phyloP scores from a whole-genome alignment of 2,329 filamentous ascomycete genomes.

The Claviceps monticola region DNA sequence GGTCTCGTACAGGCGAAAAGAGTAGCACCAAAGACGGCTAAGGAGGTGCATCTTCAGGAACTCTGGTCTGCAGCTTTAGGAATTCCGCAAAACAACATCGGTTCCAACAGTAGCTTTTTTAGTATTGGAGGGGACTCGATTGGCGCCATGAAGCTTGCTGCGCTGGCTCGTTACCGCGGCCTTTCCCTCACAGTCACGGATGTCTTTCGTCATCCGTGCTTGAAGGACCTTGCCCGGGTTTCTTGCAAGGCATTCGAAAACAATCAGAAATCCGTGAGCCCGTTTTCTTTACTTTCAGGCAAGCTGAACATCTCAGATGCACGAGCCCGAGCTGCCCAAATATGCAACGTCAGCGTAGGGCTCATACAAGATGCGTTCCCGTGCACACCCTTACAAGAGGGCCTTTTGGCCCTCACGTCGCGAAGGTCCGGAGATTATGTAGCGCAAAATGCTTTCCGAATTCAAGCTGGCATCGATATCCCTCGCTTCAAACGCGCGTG shows the following conservation, averaged over 20 bases:
- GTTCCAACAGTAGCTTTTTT: slow-evolving; percentile 5
- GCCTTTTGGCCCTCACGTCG: slow-evolving; percentile 1
- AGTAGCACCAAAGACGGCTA: background rate
- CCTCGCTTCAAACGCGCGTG: slow-evolving; percentile 2
- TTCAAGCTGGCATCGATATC: background rate
- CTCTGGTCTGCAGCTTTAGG: slow-evolving; percentile 6
- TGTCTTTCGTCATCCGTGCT: slow-evolving; percentile 17
- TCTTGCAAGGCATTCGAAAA: background rate
- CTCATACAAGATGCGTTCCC: slow-evolving; percentile 2
- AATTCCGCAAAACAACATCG: slow-evolving; percentile 3
- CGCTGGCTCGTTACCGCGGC: slow-evolving; percentile 19
- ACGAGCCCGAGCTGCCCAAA: background rate
- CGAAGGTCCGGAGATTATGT: slow-evolving; percentile 2
- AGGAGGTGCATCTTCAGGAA: slow-evolving; percentile 2
- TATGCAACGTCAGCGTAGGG: background rate
- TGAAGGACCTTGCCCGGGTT: background rate
- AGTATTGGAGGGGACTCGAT: slow-evolving; percentile 7
- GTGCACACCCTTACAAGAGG: slow-evolving; percentile 4
- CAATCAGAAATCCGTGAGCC: background rate
- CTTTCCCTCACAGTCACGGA: slow-evolving; percentile 25
- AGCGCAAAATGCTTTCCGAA: background rate
- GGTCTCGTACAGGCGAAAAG: background rate
- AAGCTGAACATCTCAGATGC: background rate
- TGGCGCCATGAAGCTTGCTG: slow-evolving; percentile 21
- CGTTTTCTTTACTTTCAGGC: slow-evolving; percentile 1